Percentiles rank a stretch among this genome's conserved stretches.
phyloP scores from a whole-genome alignment of 441 rosid genomes.

The Jatropha podagrica region DNA sequence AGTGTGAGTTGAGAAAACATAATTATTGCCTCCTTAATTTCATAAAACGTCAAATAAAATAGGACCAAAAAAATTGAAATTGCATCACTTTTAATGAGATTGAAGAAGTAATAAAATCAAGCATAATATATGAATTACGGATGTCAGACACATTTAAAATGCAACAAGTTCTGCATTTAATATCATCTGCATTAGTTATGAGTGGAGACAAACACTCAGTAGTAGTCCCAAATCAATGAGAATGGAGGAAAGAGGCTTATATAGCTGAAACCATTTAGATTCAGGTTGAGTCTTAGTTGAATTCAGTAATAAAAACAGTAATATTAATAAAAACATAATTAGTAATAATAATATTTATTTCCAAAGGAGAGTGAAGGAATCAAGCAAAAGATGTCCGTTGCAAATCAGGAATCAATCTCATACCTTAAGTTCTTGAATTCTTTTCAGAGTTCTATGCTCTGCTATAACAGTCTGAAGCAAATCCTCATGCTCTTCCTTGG shows the following conservation, averaged over 20 bases:
- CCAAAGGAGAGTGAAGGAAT: neutral
- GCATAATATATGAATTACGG: neutral
- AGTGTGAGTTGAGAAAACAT: too few species aligned
- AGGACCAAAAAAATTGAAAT: too few species aligned
- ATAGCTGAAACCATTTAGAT: neutral
- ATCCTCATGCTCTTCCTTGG: constrained; percentile 93
- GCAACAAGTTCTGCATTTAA: neutral
- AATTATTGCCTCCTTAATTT: too few species aligned
- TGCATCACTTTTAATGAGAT: too few species aligned
- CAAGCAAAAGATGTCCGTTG: neutral
- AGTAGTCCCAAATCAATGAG: neutral
- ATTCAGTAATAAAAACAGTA: neutral
- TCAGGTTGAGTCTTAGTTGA: neutral
- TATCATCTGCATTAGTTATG: neutral
- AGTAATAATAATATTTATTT: neutral
- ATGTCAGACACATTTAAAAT: neutral
- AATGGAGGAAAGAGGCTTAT: neutral
- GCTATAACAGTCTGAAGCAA: constrained; percentile 65
- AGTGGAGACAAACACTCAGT: neutral
- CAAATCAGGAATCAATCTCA: constrained; percentile 15
- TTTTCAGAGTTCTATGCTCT: constrained; percentile 72
- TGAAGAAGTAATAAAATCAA: neutral
- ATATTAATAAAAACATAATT: neutral
- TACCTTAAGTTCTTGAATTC: constrained; percentile 84
- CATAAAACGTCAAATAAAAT: too few species aligned